A percentile compares a stretch with the other conserved stretches of the same genome.
Evolutionary conservation across 768 basidiomycete genomes (phyloP).

Genomic region (Lenzites betulinus): DNA sequence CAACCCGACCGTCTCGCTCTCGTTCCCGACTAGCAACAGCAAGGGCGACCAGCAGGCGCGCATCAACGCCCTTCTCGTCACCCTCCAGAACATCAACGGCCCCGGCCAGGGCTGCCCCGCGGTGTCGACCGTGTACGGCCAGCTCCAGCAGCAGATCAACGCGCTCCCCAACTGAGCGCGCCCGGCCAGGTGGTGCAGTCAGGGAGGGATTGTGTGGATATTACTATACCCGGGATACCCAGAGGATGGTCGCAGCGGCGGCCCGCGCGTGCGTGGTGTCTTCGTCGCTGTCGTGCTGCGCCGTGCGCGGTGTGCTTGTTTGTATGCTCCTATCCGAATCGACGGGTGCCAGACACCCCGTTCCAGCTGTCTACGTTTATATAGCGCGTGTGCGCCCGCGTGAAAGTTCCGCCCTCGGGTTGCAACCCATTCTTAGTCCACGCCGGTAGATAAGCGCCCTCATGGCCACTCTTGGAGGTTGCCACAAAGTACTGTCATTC

Average conservation of each 20-base stretch:
- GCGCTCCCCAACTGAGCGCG: conserved; percentile 20
- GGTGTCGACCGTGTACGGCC: conserved; percentile 57
- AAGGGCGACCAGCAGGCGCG: conserved; percentile 42
- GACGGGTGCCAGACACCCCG: conserved; percentile 22
- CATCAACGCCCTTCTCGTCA: conserved; percentile 60
- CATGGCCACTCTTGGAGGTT: too few relatives aligned
- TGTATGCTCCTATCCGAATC: conserved; percentile 14
- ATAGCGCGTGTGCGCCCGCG: background rate
- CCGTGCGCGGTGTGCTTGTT: conserved; percentile 11
- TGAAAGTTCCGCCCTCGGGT: too few relatives aligned
- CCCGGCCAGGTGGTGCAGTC: background rate
- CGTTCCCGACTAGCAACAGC: conserved; percentile 48
- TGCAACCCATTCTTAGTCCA: too few relatives aligned
- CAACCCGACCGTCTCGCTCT: conserved; percentile 52
- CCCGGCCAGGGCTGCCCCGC: conserved; percentile 68
- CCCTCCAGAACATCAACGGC: conserved; percentile 72
- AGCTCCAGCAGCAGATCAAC: conserved; percentile 26
- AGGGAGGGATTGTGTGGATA: background rate
- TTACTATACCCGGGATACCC: conserved; percentile 7
- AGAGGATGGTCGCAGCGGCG: background rate
- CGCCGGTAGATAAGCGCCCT: too few relatives aligned
- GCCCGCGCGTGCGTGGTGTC: background rate
- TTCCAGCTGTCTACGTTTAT: conserved; percentile 18
- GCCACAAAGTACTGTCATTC: too few relatives aligned
- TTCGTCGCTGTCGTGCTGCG: background rate